Evolutionary conservation across 2,329 filamentous ascomycete genomes (phyloP).

Genomic region (Xenoacremonium recifei): DNA sequence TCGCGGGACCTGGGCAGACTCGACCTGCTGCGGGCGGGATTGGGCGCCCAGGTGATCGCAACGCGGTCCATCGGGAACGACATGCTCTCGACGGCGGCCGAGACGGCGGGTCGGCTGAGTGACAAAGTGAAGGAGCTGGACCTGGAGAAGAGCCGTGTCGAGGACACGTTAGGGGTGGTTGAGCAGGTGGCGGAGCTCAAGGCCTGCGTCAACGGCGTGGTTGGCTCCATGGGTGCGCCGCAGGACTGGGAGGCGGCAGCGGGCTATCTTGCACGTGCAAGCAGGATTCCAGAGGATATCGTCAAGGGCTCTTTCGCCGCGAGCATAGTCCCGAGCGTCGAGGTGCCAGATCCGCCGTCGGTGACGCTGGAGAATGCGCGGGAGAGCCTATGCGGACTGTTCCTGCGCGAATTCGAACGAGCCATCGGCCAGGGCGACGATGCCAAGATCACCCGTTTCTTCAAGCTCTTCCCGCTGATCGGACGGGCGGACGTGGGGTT

Average conservation of each 20-base stretch:
- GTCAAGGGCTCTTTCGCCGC: slow-evolving; percentile 83
- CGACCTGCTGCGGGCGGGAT: slow-evolving; percentile 82
- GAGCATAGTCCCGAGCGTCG: slow-evolving; percentile 89
- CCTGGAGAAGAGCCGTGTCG: slow-evolving; percentile 86
- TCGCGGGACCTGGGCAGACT: slow-evolving; percentile 83
- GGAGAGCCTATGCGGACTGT: slow-evolving; percentile 85
- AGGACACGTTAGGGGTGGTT: slow-evolving; percentile 85
- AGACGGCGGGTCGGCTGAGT: slow-evolving; percentile 82
- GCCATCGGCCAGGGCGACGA: slow-evolving; percentile 86
- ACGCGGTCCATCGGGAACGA: slow-evolving; percentile 82
- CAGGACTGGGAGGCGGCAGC: slow-evolving; percentile 99
- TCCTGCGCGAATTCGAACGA: slow-evolving; percentile 92
- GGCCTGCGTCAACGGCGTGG: slow-evolving; percentile 89
- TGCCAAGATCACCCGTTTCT: slow-evolving; percentile 88
- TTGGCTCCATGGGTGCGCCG: slow-evolving; percentile 93
- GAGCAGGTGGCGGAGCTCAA: slow-evolving; percentile 97
- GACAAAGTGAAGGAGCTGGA: slow-evolving; percentile 85
- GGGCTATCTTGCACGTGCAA: slow-evolving; percentile 80
- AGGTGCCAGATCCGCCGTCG: slow-evolving; percentile 88
- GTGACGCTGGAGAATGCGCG: slow-evolving; percentile 84
- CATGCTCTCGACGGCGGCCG: slow-evolving; percentile 84
- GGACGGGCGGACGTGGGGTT: slow-evolving; percentile 83
- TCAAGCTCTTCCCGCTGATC: slow-evolving; percentile 96
- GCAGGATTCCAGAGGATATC: slow-evolving; percentile 76
- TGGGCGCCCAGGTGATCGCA: slow-evolving; percentile 83